A percentile compares a stretch with the other conserved stretches of the same genome.
These are phyloP conservation scores for Penicillium soppii DNA, from an alignment of 495 filamentous ascomycete genomes.

Conservation along the genomic window DNA sequence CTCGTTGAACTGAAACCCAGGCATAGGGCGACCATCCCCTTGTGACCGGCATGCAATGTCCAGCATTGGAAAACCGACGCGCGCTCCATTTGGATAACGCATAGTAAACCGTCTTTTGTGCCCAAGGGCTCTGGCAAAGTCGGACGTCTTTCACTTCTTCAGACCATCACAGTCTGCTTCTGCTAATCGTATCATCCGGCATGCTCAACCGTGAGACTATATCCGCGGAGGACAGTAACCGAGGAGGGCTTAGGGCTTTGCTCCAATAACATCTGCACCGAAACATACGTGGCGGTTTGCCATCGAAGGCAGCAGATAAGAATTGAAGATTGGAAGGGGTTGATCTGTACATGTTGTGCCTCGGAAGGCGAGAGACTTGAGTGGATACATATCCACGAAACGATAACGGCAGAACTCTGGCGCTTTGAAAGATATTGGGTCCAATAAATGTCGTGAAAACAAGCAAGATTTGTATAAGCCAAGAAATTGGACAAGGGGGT, in stretches of 20 bases:
- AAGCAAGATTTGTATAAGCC: conserved; percentile 12
- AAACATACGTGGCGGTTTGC: conserved; percentile 6
- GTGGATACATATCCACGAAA: conserved; percentile 18
- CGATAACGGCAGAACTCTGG: conserved; percentile 11
- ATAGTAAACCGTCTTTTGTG: conserved; percentile 48
- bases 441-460: conserved; percentile 13
- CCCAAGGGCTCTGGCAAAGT: conserved; percentile 37
- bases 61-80: conserved; percentile 51
- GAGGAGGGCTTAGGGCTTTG: conserved; percentile 43
- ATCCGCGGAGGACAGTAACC: conserved; percentile 29
- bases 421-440: conserved; percentile 21
- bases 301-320: conserved; percentile 15
- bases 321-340: conserved; percentile 29
- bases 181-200: conserved; percentile 36
- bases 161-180: conserved; percentile 25
- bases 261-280: conserved; percentile 29
- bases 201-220: conserved; percentile 41
- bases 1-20: conserved; percentile 15
- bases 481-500: conserved; percentile 1
- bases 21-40: conserved; percentile 36
- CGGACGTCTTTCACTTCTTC: conserved; percentile 36
- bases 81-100: conserved; percentile 35
- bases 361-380: conserved; percentile 29
- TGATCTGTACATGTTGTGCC: conserved; percentile 36
- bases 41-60: conserved; percentile 39